These are phyloP conservation scores for Candida michaelii DNA, from an alignment of 805 yeast species.

Conservation along the genomic window DNA sequence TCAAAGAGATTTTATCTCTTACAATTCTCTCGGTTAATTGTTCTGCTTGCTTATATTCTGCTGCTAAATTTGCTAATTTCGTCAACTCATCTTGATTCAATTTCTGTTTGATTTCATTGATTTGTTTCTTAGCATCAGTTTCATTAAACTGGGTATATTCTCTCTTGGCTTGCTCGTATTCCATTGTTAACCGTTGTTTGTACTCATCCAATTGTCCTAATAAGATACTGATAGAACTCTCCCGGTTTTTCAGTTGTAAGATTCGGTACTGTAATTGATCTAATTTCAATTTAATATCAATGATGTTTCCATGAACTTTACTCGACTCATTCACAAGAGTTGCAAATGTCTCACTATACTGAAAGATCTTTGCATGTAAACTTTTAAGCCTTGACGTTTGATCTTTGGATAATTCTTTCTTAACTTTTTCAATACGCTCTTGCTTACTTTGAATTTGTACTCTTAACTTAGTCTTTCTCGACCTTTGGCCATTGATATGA, in stretches of 20 bases:
- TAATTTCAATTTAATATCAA: neutral
- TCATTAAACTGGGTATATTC: slow-evolving; percentile 37
- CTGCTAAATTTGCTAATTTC: slow-evolving; percentile 40
- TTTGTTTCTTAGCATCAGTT: slow-evolving; percentile 38
- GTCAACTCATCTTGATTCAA: slow-evolving; percentile 42
- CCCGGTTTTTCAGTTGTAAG: slow-evolving; percentile 21
- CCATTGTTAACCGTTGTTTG: slow-evolving; percentile 25
- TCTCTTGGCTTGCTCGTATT: slow-evolving; percentile 33
- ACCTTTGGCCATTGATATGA: neutral
- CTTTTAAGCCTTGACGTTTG: slow-evolving; percentile 38
- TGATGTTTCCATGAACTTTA: neutral
- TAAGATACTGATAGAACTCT: slow-evolving; percentile 23
- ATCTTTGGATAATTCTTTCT: slow-evolving; percentile 42
- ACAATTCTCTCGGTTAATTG: slow-evolving; percentile 41
- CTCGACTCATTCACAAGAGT: neutral
- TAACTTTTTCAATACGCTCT: slow-evolving; percentile 30
- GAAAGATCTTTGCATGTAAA: slow-evolving; percentile 26
- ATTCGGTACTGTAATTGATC: slow-evolving; percentile 16
- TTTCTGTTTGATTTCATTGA: slow-evolving; percentile 30
- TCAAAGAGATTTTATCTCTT: slow-evolving; percentile 38
- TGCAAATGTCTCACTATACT: slow-evolving; percentile 15
- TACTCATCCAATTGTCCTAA: slow-evolving; percentile 26
- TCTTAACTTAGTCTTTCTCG: slow-evolving; percentile 17
- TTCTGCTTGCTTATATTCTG: slow-evolving; percentile 30
- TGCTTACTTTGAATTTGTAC: slow-evolving; percentile 24